Evolutionary conservation across 768 basidiomycete genomes (phyloP), one percentile per base, ranked within the genome.

Genomic region (Mrakia frigida): DNA sequence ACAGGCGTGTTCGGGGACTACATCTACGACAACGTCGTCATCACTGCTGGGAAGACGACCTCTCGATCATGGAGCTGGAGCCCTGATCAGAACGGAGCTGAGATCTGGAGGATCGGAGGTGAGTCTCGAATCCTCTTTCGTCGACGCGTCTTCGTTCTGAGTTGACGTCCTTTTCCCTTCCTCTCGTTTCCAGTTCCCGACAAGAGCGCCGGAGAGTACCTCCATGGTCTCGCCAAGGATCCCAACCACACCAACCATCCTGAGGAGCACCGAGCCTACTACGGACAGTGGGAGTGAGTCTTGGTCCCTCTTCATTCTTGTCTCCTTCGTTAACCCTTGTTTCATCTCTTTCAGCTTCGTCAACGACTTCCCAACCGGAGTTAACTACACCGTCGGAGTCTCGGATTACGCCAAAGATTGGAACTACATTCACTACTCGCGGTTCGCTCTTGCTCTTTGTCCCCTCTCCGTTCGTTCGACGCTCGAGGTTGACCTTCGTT

Each of bases 241-340:
- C 76, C 74, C 5, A 76, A 53, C 39, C 79, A 79, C 31, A 46
- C 81, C 1, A 70, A 79, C 1, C 80, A 80, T n/a, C 78, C 75
- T n/a, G 65, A 70, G 25, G 75, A 80, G 68, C 80, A 80, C 70
- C 74, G 81, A 23, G 59, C 59, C 16, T 81, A 81, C 78, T 81
- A 79, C 79, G 81, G 80, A 7, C 77, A 70, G 7, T 80, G 79
- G 52, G 81, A 81, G 56, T 56, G 56, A 56, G 56, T 28, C 0
- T 7, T 56, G 25, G 56, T 10, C n/a, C n/a, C 9, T 14, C 3
- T 56, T 14, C 11, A 25, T 25, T 28, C 56, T 5, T 21, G 46
- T 14, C 3, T 21, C n/a, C 56, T n/a, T n/a, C n/a, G n/a, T n/a
- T n/a, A n/a, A n/a, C n/a, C n/a, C n/a, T n/a, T n/a, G n/a, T n/a